Percentiles rank a stretch among this genome's conserved stretches.
Conservation (phyloP, 345 rosid species). For the Arabidopsis thaliana region TAIR10.1 NC_003071.7:8988001-8988500, state of each 20-base stretch:
- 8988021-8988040: neutral
- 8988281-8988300: conserved; percentile 89
- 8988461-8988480: conserved; percentile 88
- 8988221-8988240: conserved; percentile 95
- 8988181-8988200: conserved; percentile 94
- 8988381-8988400: neutral
- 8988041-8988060: neutral
- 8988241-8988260: conserved; percentile 93
- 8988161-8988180: conserved; percentile 92
- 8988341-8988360: conserved; percentile 70
- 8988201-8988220: conserved; percentile 79
- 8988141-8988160: conserved; percentile 86
- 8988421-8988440: conserved; percentile 43
- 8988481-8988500: conserved; percentile 68
- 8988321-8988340: conserved; percentile 86
- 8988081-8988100: conserved; percentile 83
- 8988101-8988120: conserved; percentile 80
- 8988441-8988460: conserved; percentile 85
- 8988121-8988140: conserved; percentile 89
- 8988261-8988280: conserved; percentile 98
- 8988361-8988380: neutral
- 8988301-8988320: conserved; percentile 78
- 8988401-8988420: neutral
- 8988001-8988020: neutral
- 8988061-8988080: conserved; percentile 43